Base-by-base conservation (phyloP, 2,329 filamentous ascomycete species). In the Berkeleyomyces basicola region DNA sequence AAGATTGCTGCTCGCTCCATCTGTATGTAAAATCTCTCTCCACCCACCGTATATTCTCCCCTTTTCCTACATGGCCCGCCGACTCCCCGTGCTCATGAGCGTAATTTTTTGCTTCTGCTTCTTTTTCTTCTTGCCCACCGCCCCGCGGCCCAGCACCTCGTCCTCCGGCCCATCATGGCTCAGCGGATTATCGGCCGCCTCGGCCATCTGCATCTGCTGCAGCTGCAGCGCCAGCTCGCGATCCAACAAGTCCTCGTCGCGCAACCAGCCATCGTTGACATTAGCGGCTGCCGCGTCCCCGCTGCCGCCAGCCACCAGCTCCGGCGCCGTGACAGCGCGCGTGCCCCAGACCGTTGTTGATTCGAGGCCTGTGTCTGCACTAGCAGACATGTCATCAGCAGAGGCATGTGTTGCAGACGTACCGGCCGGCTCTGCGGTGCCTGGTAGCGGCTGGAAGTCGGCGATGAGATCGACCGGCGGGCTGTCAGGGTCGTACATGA, bases 261-360 rank as follows among this genome's bases (percentile, higher is more conserved):
- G 85, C 14, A 92, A 76, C 91, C 91, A 96, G 0, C 91, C 92
- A 70, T 96, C 91, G 66, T 90, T 83, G 2, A 72, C 65, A 70
- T 70, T 10, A 73, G 72, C 9, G 59, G 36, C 46, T 58, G 60
- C 43, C 59, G 62, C 43, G 10, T 46, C 40, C 7, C 61, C 63
- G 3, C 65, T 37, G 61, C 65, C 64, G 37, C 73, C 73, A 37
- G 83, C 68, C 9, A 81, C 79, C 1, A 84, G 82, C 3, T 82
- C 84, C 0, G 74, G 75, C 0, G 83, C 76, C 31, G 23, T 23
- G 2, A 95, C 75, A 0, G 81, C 83, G 3, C 82, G 79, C 0
- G 92, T 97, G n/a, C 92, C 92, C 92, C 92, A 97, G 0, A 97
- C 89, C 0, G 92, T 97, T 66, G 84, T 84, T 47, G 82, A 77